Evolutionary conservation across 148 eudicot species (phyloP).

Genomic region (Talinum fruticosum): DNA sequence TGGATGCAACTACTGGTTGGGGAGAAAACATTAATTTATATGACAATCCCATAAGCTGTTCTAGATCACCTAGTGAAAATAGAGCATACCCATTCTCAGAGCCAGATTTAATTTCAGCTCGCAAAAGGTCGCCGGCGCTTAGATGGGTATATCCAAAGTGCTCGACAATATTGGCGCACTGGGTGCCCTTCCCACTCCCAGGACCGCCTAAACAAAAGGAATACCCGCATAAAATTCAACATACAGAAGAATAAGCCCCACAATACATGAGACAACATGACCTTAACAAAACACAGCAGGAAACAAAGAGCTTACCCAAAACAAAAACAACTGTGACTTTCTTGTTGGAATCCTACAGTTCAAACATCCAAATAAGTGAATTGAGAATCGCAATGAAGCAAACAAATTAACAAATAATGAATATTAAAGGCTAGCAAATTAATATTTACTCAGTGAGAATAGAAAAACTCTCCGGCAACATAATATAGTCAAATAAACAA

Average conservation of each 20-base stretch:
- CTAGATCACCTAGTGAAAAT: background rate
- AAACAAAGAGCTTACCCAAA: constrained; percentile 23
- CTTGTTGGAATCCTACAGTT: constrained; percentile 28
- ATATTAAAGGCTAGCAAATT: background rate
- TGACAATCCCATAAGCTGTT: too few species aligned
- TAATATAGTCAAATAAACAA: background rate
- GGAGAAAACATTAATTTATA: background rate
- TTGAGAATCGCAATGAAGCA: background rate
- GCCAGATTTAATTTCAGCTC: constrained; percentile 41
- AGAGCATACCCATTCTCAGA: constrained; percentile 41
- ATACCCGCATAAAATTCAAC: constrained; percentile 1
- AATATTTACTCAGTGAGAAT: background rate
- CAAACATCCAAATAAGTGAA: constrained; percentile 2
- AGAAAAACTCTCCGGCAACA: background rate
- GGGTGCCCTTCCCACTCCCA: constrained; percentile 51
- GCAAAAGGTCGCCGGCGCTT: constrained; percentile 45
- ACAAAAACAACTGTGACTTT: constrained; percentile 27
- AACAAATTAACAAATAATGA: background rate
- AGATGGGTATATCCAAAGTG: constrained; percentile 47
- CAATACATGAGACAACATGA: background rate
- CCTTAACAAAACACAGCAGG: background rate
- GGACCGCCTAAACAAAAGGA: constrained; percentile 32
- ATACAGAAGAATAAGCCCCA: background rate
- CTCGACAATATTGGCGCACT: constrained; percentile 37
- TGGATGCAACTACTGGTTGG: background rate